Evolutionary conservation across 306 rosid genomes (phyloP), one percentile per base, ranked within the genome.

Genomic region (Cyamopsis tetragonoloba): DNA sequence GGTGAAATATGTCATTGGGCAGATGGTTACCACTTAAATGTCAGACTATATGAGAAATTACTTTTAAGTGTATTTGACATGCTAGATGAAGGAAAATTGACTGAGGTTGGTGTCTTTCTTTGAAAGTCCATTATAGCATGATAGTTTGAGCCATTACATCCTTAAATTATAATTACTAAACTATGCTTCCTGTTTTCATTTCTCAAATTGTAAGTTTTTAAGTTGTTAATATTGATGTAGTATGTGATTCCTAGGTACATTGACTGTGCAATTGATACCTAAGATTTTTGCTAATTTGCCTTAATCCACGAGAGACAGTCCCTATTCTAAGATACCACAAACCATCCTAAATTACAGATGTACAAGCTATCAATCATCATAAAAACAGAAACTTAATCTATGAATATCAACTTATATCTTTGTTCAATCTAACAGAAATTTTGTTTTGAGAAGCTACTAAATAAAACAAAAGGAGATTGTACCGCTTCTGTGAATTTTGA

Each of bases 1-100:
- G 99, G 99, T 59, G 97, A 93, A 90, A 92, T 93, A 66, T 93
- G 99, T 73, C 99, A 93, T 65, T 93, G 99, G 99, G 88, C 97
- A 28, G 99, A 90, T 80, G 99, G 99, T 66, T 93, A 90, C 85
- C 90, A 79, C 79, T 76, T 93, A 9, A 93, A 88, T 71, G 90
- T 93, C 82, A 85, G 87, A 81, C 85, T 93, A 13, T 93, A 93
- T 41, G 99, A 93, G 86, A 93, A 89, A 77, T 81, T 93, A 51
- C 99, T 93, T 68, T 80, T 83, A 54, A 88, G 96, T 68, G 97
- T 93, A 68, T 90, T 93, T 70, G 99, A 93, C 83, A 88, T 93
- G 89, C 78, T 93, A 73, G 99, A 93, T 55, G 97, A 90, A 82
- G 97, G 99, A 79, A 90, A 83, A 79, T 78, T 93, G 74, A 86